Evolutionary conservation across 345 rosid species (phyloP), one percentile per base, ranked within the genome.

Genomic region (Gossypium bickii): DNA sequence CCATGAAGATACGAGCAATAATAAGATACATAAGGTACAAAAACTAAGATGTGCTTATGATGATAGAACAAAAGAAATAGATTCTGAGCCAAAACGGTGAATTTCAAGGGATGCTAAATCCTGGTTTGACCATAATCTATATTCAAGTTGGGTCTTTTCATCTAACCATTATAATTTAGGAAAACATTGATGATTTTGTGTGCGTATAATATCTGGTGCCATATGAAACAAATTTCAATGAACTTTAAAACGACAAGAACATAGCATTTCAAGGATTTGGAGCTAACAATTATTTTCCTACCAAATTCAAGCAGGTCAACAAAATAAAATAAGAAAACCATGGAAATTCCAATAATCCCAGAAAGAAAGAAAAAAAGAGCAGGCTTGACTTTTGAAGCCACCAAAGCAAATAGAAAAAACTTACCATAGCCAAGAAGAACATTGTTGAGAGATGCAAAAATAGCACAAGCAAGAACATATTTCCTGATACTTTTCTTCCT

Each of bases 381-480:
- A 44, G 7, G 7, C 53, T 24, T 66, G 27, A 18, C 29, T 20
- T 20, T 22, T 2, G 17, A 66, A 67, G 12, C 60, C 59, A 34
- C 55, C 57, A 61, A 38, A 49, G 13, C 52, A 59, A 51, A 12
- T 4, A 38, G n/a, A 74, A 34, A 7, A 49, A 55, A 57, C 76
- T 85, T 70, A 90, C 98, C 97, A 76, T 94, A 94, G 34, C 97
- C 97, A 66, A 92, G 97, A 81, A 92, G 95, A 83, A 94, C 98
- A 75, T 85, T 86, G 81, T 88, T 92, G 67, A 94, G 87, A 18
- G 98, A 94, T 17, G 97, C 97, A 77, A 94, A 88, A 81, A 92
- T 71, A 44, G 95, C 97, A 63, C 97, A 94, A 58, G 90, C 87
- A 79, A 93, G 52, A 65, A 93, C 88, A 79, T 85, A 91, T 76